Evolutionary conservation across 768 basidiomycete genomes (phyloP).

Genomic region (Hypholoma sublateritium): DNA sequence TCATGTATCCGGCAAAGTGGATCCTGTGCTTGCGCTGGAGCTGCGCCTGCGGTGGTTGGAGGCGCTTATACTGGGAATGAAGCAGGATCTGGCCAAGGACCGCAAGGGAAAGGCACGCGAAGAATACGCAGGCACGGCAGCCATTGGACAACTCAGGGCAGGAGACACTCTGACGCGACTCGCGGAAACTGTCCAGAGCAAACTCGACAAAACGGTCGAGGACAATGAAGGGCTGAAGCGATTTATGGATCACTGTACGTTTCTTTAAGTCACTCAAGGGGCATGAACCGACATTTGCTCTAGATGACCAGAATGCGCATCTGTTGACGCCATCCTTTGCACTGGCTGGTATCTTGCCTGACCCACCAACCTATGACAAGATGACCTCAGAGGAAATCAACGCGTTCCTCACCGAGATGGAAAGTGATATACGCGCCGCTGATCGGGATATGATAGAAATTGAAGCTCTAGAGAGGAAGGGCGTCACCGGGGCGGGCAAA

Average conservation of each 20-base stretch:
- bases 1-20: conserved; percentile 38
- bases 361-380: conserved; percentile 54
- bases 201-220: conserved; percentile 57
- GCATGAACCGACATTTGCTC: neutral
- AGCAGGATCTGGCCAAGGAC: conserved; percentile 26
- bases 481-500: conserved; percentile 71
- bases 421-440: conserved; percentile 78
- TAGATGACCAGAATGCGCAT: conserved; percentile 78
- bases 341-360: conserved; percentile 59
- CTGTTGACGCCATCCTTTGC: conserved; percentile 76
- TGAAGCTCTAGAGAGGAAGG: conserved; percentile 64
- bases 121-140: conserved; percentile 16
- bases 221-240: conserved; percentile 69
- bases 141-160: conserved; percentile 38
- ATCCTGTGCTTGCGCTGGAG: conserved; percentile 69
- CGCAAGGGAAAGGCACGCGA: conserved; percentile 39
- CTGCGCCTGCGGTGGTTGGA: conserved; percentile 80
- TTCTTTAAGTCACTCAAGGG: conserved; percentile 2
- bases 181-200: conserved; percentile 59
- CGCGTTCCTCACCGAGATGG: conserved; percentile 74
- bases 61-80: conserved; percentile 69
- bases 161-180: conserved; percentile 59
- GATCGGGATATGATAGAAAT: conserved; percentile 84
- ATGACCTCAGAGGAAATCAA: conserved; percentile 72
- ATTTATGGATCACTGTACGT: conserved; percentile 76